A percentile compares a stretch with the other conserved stretches of the same genome.
Evolutionary conservation across 2,329 filamentous ascomycete species (phyloP).

Genomic region (Xylariaceae sp.): DNA sequence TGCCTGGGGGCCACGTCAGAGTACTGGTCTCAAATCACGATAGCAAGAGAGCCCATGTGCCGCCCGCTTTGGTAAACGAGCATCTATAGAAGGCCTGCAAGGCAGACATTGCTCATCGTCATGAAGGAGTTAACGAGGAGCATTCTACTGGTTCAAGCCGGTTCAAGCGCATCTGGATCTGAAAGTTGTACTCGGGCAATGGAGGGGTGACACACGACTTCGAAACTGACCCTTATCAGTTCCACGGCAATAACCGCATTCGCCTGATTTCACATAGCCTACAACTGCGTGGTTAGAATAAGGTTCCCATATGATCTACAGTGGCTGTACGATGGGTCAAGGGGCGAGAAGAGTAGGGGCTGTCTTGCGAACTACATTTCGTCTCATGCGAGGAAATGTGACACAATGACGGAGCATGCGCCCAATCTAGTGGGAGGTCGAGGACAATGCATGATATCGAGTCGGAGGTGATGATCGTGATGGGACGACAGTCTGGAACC

Average conservation of each 20-base stretch:
- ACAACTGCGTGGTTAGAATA: slow-evolving; percentile 13
- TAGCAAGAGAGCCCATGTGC: slow-evolving; percentile 17
- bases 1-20: slow-evolving; percentile 50
- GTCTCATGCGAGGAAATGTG: neutral
- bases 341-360: slow-evolving; percentile 4
- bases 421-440: too few species aligned
- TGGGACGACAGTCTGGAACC: too few species aligned
- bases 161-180: slow-evolving; percentile 4
- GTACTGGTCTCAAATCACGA: slow-evolving; percentile 20
- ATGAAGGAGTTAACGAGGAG: slow-evolving; percentile 1
- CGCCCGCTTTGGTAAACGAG: slow-evolving; percentile 6
- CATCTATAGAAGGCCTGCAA: slow-evolving; percentile 17
- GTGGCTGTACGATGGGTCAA: slow-evolving; percentile 1
- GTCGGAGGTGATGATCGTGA: too few species aligned
- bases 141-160: slow-evolving; percentile 13
- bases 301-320: neutral
- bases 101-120: slow-evolving; percentile 4
- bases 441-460: too few species aligned
- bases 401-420: too few species aligned
- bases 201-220: slow-evolving; percentile 41
- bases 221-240: slow-evolving; percentile 45
- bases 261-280: slow-evolving; percentile 18
- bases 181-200: slow-evolving; percentile 16
- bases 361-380: slow-evolving; percentile 9
- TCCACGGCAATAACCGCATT: slow-evolving; percentile 21